Conservation (phyloP, 306 rosid genomes). For the Cucurbita pepo region DNA sequence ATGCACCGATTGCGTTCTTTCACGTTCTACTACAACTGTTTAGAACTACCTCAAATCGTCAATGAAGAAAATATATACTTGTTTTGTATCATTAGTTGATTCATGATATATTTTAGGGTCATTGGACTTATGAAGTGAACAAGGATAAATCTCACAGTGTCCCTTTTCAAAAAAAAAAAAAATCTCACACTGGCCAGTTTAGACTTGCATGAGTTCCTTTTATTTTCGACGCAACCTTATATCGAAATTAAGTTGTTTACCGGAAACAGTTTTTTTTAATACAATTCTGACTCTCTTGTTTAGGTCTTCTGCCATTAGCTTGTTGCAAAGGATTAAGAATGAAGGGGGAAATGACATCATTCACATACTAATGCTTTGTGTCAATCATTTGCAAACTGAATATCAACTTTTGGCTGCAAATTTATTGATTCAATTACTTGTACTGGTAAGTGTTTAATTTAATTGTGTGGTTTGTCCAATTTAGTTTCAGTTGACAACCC, state of each 20-base stretch:
- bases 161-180: too few species aligned
- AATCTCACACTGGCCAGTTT: too few species aligned
- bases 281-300: background rate
- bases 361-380: conserved; percentile 40
- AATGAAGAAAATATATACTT: too few species aligned
- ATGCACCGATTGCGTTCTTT: conserved; percentile 2
- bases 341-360: conserved; percentile 36
- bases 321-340: conserved; percentile 41
- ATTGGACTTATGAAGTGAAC: too few species aligned
- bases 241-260: background rate
- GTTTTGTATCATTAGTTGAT: too few species aligned
- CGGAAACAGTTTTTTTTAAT: background rate
- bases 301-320: conserved; percentile 49
- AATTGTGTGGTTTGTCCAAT: background rate
- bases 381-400: conserved; percentile 39
- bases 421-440: conserved; percentile 45
- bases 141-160: too few species aligned
- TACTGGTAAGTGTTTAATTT: conserved; percentile 28
- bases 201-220: too few species aligned
- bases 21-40: background rate
- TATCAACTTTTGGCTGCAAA: conserved; percentile 63
- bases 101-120: too few species aligned
- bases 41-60: too few species aligned
- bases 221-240: too few species aligned
- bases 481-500: background rate